Conservation (phyloP, 1,284 basidiomycete genomes). For the Phlebopus sp. region DNA sequence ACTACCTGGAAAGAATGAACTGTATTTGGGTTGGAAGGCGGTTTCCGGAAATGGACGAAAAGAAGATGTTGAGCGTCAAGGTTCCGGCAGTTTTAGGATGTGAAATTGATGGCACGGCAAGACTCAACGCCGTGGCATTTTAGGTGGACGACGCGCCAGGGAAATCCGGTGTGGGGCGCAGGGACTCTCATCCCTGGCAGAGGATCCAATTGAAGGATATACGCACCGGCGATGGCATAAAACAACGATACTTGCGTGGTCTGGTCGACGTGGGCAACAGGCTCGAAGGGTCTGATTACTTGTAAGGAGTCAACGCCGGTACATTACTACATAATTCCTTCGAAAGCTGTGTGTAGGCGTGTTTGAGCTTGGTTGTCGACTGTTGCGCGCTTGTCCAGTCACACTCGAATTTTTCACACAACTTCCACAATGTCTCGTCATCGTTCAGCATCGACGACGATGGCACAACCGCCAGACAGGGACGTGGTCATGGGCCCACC, state of each 20-base stretch:
- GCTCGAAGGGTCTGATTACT: not conserved
- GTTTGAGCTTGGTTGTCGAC: conserved; percentile 31
- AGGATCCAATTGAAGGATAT: too few species aligned
- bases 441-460: conserved; percentile 21
- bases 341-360: conserved; percentile 28
- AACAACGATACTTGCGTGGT: too few species aligned
- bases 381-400: conserved; percentile 18
- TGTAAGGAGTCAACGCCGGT: not conserved
- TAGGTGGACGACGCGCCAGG: conserved; percentile 7
- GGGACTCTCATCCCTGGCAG: too few species aligned
- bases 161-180: not conserved
- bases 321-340: not conserved
- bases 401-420: conserved; percentile 25
- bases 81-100: conserved; percentile 21
- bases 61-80: conserved; percentile 15
- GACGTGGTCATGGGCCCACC: conserved; percentile 53
- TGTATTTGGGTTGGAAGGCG: not conserved
- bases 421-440: conserved; percentile 16
- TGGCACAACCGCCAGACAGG: conserved; percentile 27
- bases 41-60: conserved; percentile 24
- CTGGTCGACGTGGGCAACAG: not conserved
- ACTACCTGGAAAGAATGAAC: too few species aligned
- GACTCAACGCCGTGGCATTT: conserved; percentile 24
- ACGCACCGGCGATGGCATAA: too few species aligned
- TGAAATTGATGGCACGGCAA: conserved; percentile 15